Evolutionary conservation across 1,284 basidiomycete species (phyloP).

Genomic region (Stygiomarasmius scandens): DNA sequence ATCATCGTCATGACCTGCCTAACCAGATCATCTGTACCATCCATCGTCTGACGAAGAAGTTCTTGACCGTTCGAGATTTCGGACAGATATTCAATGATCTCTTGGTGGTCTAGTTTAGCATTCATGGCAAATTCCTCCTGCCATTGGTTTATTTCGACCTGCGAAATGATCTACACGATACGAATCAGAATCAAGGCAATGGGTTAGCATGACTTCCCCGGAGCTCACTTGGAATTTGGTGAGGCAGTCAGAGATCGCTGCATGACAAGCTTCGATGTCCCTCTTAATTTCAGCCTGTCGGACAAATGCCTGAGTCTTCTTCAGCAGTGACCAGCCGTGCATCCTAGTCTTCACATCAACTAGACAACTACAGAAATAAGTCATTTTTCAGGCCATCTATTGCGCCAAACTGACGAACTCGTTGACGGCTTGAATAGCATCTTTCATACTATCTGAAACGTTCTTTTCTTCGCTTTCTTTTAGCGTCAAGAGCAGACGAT

Average conservation of each 20-base stretch:
- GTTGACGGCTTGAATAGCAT: constrained; percentile 11
- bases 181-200: too few relatives aligned
- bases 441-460: constrained; percentile 18
- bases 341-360: constrained; percentile 38
- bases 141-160: constrained; percentile 50
- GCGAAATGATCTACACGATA: constrained; percentile 36
- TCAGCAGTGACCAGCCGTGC: constrained; percentile 42
- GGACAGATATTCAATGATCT: constrained; percentile 44
- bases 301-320: constrained; percentile 42
- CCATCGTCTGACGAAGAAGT: constrained; percentile 33
- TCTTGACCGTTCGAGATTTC: constrained; percentile 43
- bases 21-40: constrained; percentile 18
- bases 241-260: constrained; percentile 43
- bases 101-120: constrained; percentile 40
- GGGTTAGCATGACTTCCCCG: too few relatives aligned
- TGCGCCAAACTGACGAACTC: constrained; percentile 23
- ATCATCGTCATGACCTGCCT: constrained; percentile 39
- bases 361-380: constrained; percentile 35
- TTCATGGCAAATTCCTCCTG: constrained; percentile 42
- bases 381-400: not conserved
- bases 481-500: constrained; percentile 36
- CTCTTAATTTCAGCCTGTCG: constrained; percentile 44
- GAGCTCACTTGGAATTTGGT: constrained; percentile 42
- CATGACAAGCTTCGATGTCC: constrained; percentile 45
- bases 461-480: constrained; percentile 29